Conservation (phyloP, 768 basidiomycete genomes). For the Pleurotus tuoliensis region DNA sequence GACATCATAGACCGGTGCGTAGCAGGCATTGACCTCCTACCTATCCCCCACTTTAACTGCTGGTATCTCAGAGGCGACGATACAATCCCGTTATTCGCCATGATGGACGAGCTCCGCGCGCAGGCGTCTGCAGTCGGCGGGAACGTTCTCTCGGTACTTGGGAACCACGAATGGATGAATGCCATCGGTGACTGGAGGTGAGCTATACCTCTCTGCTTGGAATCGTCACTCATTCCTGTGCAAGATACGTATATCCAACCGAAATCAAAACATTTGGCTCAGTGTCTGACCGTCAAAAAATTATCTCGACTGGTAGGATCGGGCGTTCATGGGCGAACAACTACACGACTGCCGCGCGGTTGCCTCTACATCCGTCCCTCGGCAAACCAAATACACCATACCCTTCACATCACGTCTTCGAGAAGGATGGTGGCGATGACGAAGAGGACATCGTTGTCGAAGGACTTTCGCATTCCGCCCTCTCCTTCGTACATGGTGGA, state of each 20-base stretch:
- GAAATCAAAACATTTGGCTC: constrained; percentile 84
- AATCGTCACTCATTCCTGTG: neutral
- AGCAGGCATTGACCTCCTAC: neutral
- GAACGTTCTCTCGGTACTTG: constrained; percentile 70
- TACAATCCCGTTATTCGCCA: constrained; percentile 78
- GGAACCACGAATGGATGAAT: constrained; percentile 98
- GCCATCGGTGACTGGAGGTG: constrained; percentile 88
- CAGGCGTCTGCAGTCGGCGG: constrained; percentile 73
- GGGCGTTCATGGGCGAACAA: constrained; percentile 83
- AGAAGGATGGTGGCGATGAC: constrained; percentile 33
- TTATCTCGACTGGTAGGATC: constrained; percentile 71
- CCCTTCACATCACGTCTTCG: constrained; percentile 20
- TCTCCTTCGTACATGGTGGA: constrained; percentile 94
- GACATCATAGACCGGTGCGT: constrained; percentile 89
- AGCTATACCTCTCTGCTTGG: neutral
- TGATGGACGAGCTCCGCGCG: constrained; percentile 79
- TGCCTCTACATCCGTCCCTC: constrained; percentile 72
- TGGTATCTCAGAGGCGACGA: constrained; percentile 69
- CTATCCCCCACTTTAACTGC: neutral
- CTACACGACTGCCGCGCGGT: constrained; percentile 76
- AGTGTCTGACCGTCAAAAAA: constrained; percentile 65
- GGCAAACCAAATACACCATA: constrained; percentile 66
- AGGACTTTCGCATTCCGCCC: constrained; percentile 66
- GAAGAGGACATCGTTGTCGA: constrained; percentile 1
- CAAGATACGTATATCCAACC: constrained; percentile 77